Conservation (phyloP, 805 yeast species). For the Blastobotrys peoriensis region DNA sequence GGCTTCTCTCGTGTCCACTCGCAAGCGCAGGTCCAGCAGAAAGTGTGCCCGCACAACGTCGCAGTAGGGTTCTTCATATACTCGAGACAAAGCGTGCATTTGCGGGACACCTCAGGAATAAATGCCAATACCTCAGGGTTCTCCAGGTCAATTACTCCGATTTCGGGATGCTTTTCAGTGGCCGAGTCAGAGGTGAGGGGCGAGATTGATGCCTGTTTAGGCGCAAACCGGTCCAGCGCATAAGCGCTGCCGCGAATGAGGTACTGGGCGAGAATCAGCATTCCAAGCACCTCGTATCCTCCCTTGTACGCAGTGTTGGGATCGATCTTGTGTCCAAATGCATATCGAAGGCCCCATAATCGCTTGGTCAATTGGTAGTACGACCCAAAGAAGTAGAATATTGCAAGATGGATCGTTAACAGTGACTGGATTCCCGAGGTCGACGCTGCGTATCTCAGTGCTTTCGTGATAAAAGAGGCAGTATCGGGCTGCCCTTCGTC, state of each 20-base stretch:
- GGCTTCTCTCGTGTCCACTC: constrained; percentile 86
- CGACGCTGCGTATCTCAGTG: constrained; percentile 7
- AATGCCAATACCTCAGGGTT: constrained; percentile 56
- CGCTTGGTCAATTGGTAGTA: constrained; percentile 77
- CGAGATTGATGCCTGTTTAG: background rate
- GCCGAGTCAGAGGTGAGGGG: background rate
- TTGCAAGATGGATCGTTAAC: constrained; percentile 65
- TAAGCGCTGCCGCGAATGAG: constrained; percentile 5
- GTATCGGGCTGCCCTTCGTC: background rate
- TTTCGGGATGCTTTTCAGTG: constrained; percentile 13
- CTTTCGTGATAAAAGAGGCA: background rate
- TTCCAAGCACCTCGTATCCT: constrained; percentile 61
- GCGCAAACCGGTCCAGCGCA: background rate
- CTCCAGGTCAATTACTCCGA: constrained; percentile 41
- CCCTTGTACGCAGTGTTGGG: constrained; percentile 33
- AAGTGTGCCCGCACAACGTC: constrained; percentile 86
- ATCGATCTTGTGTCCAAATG: constrained; percentile 29
- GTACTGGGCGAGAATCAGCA: constrained; percentile 30
- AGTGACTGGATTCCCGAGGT: constrained; percentile 30
- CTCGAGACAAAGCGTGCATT: constrained; percentile 79
- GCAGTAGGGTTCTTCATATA: constrained; percentile 76
- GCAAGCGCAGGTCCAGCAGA: constrained; percentile 85
- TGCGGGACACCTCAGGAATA: constrained; percentile 62
- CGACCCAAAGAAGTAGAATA: constrained; percentile 77
- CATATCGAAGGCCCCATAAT: constrained; percentile 73